Percentiles rank a stretch among this genome's conserved stretches.
These are phyloP conservation scores for Penicillium flavigenum DNA, from an alignment of 495 filamentous ascomycete species.

Conservation along the genomic window DNA sequence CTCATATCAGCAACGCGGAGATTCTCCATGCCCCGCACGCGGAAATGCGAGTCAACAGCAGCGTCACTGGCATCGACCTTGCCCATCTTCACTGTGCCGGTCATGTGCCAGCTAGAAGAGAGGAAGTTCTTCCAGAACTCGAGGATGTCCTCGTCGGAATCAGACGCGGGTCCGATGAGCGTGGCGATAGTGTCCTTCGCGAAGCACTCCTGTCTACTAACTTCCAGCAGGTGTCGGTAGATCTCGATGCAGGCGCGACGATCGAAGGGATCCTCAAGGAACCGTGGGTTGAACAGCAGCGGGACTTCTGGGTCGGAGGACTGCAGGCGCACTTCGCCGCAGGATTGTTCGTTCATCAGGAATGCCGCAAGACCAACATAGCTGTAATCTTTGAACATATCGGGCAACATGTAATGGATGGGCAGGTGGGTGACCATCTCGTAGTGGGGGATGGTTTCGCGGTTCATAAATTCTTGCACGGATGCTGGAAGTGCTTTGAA, in stretches of 20 bases:
- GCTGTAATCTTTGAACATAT: constrained; percentile 31
- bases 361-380: constrained; percentile 31
- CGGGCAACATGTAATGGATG: constrained; percentile 28
- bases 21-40: constrained; percentile 53
- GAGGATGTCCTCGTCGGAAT: constrained; percentile 57
- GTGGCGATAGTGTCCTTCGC: constrained; percentile 44
- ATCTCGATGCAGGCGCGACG: constrained; percentile 54
- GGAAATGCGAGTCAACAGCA: constrained; percentile 56
- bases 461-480: constrained; percentile 40
- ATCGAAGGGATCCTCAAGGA: constrained; percentile 58
- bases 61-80: constrained; percentile 42
- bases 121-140: constrained; percentile 43
- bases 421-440: constrained; percentile 42
- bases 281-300: constrained; percentile 58
- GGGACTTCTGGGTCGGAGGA: constrained; percentile 54
- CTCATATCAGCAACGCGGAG: constrained; percentile 67
- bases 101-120: constrained; percentile 53
- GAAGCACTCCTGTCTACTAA: constrained; percentile 46
- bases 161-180: constrained; percentile 44
- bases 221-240: constrained; percentile 45
- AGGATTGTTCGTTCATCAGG: constrained; percentile 41
- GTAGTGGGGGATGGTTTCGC: constrained; percentile 49
- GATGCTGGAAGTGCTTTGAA: constrained; percentile 44
- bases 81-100: constrained; percentile 65
- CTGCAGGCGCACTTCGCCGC: constrained; percentile 54